phyloP scores from a whole-genome alignment of 169 alveolate species.

The Eimeria brunetti region DNA sequence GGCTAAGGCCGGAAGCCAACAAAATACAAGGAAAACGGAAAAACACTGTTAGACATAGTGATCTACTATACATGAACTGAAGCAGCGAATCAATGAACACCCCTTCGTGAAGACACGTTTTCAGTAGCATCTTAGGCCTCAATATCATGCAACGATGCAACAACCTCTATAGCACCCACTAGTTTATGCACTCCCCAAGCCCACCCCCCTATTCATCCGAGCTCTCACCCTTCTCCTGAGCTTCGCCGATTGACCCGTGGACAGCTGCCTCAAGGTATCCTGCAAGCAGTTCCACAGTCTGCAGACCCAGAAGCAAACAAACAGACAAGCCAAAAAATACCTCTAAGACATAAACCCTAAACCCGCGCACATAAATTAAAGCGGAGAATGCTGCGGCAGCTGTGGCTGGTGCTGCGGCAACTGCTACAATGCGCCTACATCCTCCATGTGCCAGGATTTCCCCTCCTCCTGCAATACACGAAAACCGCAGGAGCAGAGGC shows the following conservation, averaged over 20 bases:
- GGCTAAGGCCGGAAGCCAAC: too few relatives aligned
- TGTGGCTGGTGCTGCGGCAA: not conserved
- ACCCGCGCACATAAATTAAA: not conserved
- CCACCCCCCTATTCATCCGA: not conserved
- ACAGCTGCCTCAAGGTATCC: conserved; percentile 16
- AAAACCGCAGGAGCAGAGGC: not conserved
- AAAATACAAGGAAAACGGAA: too few relatives aligned
- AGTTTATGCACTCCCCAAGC: not conserved
- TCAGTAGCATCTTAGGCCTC: too few relatives aligned
- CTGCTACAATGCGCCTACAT: not conserved
- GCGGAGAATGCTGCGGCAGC: not conserved
- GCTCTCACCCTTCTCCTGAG: not conserved
- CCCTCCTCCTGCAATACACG: conserved; percentile 18
- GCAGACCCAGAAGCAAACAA: not conserved
- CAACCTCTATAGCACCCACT: not conserved
- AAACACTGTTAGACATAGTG: too few relatives aligned
- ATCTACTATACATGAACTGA: too few relatives aligned
- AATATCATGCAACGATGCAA: not conserved
- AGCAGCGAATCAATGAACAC: too few relatives aligned
- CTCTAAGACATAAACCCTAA: not conserved
- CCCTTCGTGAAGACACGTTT: too few relatives aligned
- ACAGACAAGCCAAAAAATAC: not conserved
- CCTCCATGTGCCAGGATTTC: not conserved
- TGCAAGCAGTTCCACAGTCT: not conserved
- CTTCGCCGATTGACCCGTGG: not conserved